Base-by-base conservation (phyloP, 306 rosid species). In the Boehmeria nivea region DNA sequence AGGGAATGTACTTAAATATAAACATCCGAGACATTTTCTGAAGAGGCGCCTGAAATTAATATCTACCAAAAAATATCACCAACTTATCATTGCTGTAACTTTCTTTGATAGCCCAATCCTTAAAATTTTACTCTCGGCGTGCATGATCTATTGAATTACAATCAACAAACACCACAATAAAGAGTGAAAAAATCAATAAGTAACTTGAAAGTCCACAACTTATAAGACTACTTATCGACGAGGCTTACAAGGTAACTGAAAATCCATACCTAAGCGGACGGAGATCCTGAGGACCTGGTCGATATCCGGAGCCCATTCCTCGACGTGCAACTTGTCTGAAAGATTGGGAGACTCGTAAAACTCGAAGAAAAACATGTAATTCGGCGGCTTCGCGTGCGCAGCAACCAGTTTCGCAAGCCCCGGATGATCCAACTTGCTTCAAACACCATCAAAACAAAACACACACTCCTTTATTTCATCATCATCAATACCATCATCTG, bases 281-380 rank as follows among this genome's bases (percentile, higher is more conserved):
- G 82, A 59, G 51, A 80, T 69, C 51, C 13, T 26, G 13, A 80
- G 82, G 51, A 59, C 82, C 51, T 69, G 81, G 51, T 72, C 43
- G 27, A 65, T 51, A 54, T 52, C 56, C 7, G 83, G 83, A 64
- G 8, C 70, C 80, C 86, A 81, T 50, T 76, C 81, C 23, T 82
- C 61, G 6, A 60, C 58, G 33, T 87, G 98, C 67, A 90, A 65
- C 77, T 82, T 90, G 54, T 80, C 89, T 0, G 79, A 75, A 13
- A 87, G 94, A 66, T 82, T 90, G 4, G 65, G 80, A 56, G 77
- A 68, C 63, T 80, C 82, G 26, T 70, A 90, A 67, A 78, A 82
- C 38, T 82, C 80, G 51, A 87, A 90, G 94, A 90, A 87, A 81
- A 82, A 78, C 83, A 90, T 50, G 66, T 87, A 90, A 69, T 76